Conservation (phyloP, 192 early-diverging fungal species). For the Entophlyctis luteolus region DNA sequence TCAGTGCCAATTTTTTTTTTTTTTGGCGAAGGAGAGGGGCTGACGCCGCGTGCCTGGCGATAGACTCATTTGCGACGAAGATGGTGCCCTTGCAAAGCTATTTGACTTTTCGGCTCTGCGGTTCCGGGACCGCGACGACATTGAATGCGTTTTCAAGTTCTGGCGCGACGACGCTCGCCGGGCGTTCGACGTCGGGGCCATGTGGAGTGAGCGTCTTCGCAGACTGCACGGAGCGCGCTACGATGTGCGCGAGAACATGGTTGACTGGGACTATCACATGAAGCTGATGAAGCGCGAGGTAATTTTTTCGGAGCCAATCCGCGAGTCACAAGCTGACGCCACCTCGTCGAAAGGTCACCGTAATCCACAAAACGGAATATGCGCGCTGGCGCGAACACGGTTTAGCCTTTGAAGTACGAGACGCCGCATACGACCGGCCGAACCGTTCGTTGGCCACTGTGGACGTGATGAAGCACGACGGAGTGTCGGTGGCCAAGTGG, state of each 20-base stretch:
- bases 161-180: slow-evolving; percentile 39
- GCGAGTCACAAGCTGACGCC: not conserved
- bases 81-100: slow-evolving; percentile 32
- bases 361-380: slow-evolving; percentile 46
- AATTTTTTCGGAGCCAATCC: not conserved
- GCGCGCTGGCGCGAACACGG: slow-evolving; percentile 39
- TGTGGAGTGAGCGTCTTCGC: slow-evolving; percentile 44
- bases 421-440: slow-evolving; percentile 21
- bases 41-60: slow-evolving; percentile 25
- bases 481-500: slow-evolving; percentile 45
- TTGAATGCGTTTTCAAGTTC: slow-evolving; percentile 57
- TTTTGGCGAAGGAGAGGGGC: slow-evolving; percentile 8
- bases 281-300: slow-evolving; percentile 45
- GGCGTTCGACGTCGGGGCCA: slow-evolving; percentile 30
- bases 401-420: slow-evolving; percentile 43
- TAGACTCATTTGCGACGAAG: slow-evolving; percentile 34
- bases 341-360: slow-evolving; percentile 9
- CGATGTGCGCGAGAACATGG: slow-evolving; percentile 46
- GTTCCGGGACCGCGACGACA: slow-evolving; percentile 54
- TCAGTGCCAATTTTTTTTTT: not conserved
- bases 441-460: slow-evolving; percentile 53
- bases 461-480: slow-evolving; percentile 35
- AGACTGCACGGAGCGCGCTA: slow-evolving; percentile 37
- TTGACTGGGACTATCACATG: slow-evolving; percentile 66
- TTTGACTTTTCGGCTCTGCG: slow-evolving; percentile 42